These are phyloP conservation scores for Metarhizium rileyi DNA, from an alignment of 2,329 filamentous ascomycete species.

Conservation along the genomic window DNA sequence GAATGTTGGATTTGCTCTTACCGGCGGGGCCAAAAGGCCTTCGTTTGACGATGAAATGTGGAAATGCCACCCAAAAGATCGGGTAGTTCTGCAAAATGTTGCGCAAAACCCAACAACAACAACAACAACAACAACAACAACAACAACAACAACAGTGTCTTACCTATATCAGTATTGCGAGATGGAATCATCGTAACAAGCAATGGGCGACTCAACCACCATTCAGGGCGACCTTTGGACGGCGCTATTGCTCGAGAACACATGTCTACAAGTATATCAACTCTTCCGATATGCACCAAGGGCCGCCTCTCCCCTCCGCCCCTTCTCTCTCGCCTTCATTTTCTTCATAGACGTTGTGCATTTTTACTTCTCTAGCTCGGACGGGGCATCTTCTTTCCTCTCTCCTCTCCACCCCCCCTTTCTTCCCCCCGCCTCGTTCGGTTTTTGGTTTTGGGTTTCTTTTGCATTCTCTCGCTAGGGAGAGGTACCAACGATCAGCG, in stretches of 20 bases:
- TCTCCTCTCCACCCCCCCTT: background rate
- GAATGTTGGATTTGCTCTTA: background rate
- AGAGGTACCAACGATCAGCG: background rate
- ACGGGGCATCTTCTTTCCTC: background rate
- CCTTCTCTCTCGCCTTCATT: no score
- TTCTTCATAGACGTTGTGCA: background rate
- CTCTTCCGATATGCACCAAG: no score
- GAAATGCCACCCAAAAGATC: background rate
- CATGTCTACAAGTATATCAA: no score
- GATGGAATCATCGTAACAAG: background rate
- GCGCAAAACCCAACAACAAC: background rate
- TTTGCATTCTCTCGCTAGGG: background rate
- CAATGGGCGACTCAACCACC: background rate
- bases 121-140: no score
- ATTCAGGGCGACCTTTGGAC: background rate
- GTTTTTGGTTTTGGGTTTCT: background rate
- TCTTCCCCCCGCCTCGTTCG: no score
- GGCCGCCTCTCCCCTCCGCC: no score
- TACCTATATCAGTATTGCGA: no score
- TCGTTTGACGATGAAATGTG: background rate
- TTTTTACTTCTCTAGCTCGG: no score
- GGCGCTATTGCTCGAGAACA: background rate
- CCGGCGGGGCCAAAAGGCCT: background rate
- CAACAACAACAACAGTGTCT: no score
- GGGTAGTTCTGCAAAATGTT: slow-evolving; percentile 3